A percentile compares a stretch with the other conserved stretches of the same genome.
Evolutionary conservation across 176 grass and related monocot genomes (phyloP).

Genomic region (Dendrocalamus sinicus): DNA sequence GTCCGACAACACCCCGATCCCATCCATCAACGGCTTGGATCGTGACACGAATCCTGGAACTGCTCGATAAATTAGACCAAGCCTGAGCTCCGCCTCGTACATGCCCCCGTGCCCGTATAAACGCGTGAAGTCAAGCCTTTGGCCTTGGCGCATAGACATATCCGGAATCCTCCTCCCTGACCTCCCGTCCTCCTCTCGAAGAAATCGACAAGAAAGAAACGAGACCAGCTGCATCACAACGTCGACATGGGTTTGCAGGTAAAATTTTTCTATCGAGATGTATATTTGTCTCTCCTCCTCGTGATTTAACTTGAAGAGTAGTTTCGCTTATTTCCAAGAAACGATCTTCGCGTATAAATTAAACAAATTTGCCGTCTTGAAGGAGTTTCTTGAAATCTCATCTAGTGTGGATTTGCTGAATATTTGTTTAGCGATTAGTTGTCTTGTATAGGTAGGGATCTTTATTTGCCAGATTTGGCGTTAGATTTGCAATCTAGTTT

Average conservation of each 20-base stretch:
- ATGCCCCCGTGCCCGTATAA: no score
- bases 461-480: neutral
- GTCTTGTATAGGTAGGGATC: neutral
- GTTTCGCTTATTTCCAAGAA: neutral
- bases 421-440: no score
- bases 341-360: neutral
- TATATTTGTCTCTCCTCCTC: no score
- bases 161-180: no score
- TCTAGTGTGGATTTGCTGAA: neutral
- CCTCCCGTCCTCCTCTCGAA: neutral
- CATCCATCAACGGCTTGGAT: neutral
- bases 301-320: neutral
- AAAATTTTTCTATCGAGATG: neutral
- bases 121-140: no score
- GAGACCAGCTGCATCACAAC: neutral
- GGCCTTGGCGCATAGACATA: no score
- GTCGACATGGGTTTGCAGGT: constrained; percentile 42
- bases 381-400: neutral
- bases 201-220: neutral
- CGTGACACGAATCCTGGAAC: neutral
- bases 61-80: no score
- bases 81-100: no score
- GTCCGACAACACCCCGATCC: neutral
- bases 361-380: neutral
- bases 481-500: neutral